phyloP scores from a whole-genome alignment of 495 filamentous ascomycete species.

The Oleoguttula mirabilis region DNA sequence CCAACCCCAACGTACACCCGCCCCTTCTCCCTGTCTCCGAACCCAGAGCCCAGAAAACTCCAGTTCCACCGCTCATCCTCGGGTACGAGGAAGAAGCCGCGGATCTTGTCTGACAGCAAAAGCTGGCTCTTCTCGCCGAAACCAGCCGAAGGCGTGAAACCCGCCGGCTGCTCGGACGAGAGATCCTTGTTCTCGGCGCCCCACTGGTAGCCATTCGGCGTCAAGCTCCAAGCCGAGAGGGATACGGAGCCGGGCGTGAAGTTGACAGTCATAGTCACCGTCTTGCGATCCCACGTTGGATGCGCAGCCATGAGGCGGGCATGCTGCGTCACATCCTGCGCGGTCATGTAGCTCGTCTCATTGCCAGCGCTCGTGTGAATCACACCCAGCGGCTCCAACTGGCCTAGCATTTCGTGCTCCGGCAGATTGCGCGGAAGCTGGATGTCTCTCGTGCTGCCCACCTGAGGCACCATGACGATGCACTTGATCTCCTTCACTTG shows the following conservation, averaged over 20 bases:
- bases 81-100: conserved; percentile 90
- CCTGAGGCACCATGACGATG: conserved; percentile 96
- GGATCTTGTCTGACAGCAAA: conserved; percentile 78
- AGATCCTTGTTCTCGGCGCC: conserved; percentile 91
- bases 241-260: conserved; percentile 99
- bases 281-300: conserved; percentile 82
- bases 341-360: conserved; percentile 91
- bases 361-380: conserved; percentile 94
- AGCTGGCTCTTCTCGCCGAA: conserved; percentile 96
- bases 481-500: conserved; percentile 93
- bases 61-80: conserved; percentile 94
- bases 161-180: conserved; percentile 79
- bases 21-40: conserved; percentile 80
- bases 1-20: conserved; percentile 84
- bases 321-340: conserved; percentile 87
- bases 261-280: conserved; percentile 87
- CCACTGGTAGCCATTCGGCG: conserved; percentile 90
- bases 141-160: conserved; percentile 59
- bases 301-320: conserved; percentile 77
- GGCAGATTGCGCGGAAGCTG: conserved; percentile 75
- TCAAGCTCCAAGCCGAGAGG: conserved; percentile 82
- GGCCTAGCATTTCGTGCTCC: conserved; percentile 80
- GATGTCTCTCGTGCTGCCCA: conserved; percentile 83
- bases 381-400: conserved; percentile 82
- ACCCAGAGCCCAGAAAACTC: conserved; percentile 88